Base-by-base conservation (phyloP, 768 basidiomycete species). In the Termitomyces sp. region DNA sequence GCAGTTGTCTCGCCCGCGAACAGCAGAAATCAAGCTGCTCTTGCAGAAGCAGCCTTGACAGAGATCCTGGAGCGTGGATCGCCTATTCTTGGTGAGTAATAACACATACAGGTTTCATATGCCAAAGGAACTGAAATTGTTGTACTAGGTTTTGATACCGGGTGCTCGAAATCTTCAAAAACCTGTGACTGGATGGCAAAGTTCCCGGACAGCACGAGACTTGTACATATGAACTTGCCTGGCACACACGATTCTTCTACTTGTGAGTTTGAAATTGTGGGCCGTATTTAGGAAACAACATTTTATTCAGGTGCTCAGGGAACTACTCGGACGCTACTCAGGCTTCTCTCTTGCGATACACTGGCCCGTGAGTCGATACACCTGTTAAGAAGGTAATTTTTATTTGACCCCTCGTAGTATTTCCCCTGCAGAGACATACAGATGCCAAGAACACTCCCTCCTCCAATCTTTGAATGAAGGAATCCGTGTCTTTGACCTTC, bases 201-300 rank as follows among this genome's bases (percentile, higher is more conserved):
- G 27, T 52, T 77, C 33, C 62, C 72, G 2, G 78, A 80, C 57
- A 69, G 59, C 38, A 80, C 74, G 0, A 65, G 63, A 51, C 62
- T 81, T 1, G 75, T 76, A 9, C 72, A 74, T 38, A 76, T 80
- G 75, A 80, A 79, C 58, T 58, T 82, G n/a, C 80, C 79, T 11
- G 80, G 79, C 27, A 78, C 76, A 2, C 79, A 82, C 55, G 80
- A 82, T 63, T 68, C 78, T 0, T 67, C 75, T 1, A 80, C 80
- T 11, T 76, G 78, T 76, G 62, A 29, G 68, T 54, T 35, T 7
- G n/a, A 44, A 2, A 13, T 5, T 27, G 23, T 5, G 29, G 13
- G 3, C 10, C 9, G 7, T 22, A 33, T 38, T 2, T 16, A n/a
- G 13, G 16, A 20, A 11, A 20, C 16, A 18, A 38, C 27, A 15